Evolutionary conservation across 176 grass and related monocot species (phyloP).

Genomic region (Puccinellia tenuiflora): DNA sequence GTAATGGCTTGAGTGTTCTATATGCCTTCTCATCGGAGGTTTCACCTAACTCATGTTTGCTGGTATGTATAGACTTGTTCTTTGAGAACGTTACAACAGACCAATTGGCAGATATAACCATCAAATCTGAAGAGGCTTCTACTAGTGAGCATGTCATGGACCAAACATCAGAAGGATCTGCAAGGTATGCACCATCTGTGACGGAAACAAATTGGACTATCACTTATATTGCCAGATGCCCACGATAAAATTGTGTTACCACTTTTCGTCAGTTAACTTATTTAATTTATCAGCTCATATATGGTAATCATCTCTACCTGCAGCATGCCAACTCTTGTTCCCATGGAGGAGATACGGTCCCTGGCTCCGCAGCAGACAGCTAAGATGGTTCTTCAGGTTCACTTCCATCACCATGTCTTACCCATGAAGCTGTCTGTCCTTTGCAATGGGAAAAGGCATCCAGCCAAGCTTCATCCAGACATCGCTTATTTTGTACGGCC

Average conservation of each 20-base stretch:
- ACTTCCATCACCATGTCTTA: conserved; percentile 86
- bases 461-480: conserved; percentile 72
- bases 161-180: conserved; percentile 46
- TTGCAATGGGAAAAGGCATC: conserved; percentile 76
- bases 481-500: conserved; percentile 81
- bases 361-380: conserved; percentile 59
- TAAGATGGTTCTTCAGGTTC: conserved; percentile 70
- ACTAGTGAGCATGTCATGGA: conserved; percentile 25
- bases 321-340: conserved; percentile 38
- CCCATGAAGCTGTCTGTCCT: conserved; percentile 68
- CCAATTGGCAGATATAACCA: conserved; percentile 51
- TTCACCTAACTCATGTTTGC: conserved; percentile 49
- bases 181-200: conserved; percentile 42
- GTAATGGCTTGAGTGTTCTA: conserved; percentile 65
- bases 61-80: conserved; percentile 66
- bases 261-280: background rate
- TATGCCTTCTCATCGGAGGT: conserved; percentile 80
- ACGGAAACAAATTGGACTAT: background rate
- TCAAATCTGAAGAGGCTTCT: conserved; percentile 72
- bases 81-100: conserved; percentile 65
- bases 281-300: conserved; percentile 12
- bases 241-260: background rate
- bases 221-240: background rate
- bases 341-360: conserved; percentile 56
- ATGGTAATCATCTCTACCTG: conserved; percentile 22